Percentiles rank a stretch among this genome's conserved stretches.
phyloP scores from a whole-genome alignment of 78 protist species.

The Protostelium mycophagum region DNA sequence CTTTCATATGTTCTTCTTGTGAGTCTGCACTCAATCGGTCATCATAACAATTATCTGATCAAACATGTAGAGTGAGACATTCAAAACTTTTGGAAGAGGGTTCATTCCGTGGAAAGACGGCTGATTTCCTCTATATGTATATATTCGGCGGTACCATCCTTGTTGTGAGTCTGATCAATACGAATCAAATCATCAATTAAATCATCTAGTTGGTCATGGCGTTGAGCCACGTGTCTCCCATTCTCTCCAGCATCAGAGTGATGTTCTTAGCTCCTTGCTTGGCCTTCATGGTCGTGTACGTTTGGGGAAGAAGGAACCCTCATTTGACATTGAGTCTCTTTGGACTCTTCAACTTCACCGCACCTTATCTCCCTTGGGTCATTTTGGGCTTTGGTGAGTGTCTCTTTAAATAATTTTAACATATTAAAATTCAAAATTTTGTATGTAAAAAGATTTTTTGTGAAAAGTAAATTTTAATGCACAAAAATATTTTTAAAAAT shows the following conservation, averaged over 20 bases:
- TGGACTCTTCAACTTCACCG: conserved; percentile 58
- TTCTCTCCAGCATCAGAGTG: background rate
- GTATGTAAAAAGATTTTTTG: too few relatives aligned
- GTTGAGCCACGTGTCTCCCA: background rate
- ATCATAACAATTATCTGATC: background rate
- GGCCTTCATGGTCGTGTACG: conserved; percentile 62
- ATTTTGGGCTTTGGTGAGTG: conserved; percentile 38
- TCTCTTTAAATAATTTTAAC: too few relatives aligned
- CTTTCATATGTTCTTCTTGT: conserved; percentile 66
- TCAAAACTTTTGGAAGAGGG: conserved; percentile 51
- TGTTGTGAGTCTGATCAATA: conserved; percentile 21
- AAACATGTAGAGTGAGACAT: conserved; percentile 45
- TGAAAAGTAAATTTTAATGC: too few relatives aligned
- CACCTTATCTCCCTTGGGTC: conserved; percentile 66
- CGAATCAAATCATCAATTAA: background rate
- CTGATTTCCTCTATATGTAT: conserved; percentile 59
- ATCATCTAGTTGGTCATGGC: background rate
- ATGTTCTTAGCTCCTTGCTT: conserved; percentile 52
- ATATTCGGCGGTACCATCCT: conserved; percentile 40
- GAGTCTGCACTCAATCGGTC: background rate
- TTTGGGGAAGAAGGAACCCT: conserved; percentile 62
- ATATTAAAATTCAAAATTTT: too few relatives aligned
- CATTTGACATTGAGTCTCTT: conserved; percentile 50
- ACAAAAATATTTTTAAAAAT: too few relatives aligned
- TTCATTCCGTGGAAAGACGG: conserved; percentile 65